Conservation (phyloP, 2,329 filamentous ascomycete genomes). For the Fusarium anthophilum region DNA sequence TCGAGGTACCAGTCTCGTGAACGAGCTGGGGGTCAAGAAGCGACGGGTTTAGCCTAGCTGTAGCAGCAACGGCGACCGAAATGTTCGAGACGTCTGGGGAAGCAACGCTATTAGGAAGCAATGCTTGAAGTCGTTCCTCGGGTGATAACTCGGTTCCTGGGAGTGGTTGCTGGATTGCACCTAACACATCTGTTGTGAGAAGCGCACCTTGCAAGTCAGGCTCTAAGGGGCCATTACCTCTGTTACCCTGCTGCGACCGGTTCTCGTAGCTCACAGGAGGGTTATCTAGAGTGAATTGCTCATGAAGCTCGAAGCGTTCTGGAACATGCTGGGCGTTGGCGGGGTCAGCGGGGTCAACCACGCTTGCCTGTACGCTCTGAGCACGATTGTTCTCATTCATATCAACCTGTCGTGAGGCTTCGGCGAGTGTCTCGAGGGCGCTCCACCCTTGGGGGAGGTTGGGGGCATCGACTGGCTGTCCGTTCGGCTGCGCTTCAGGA, state of each 20-base stretch:
- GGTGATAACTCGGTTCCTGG: constrained; percentile 51
- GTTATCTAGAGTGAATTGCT: constrained; percentile 68
- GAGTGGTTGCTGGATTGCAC: constrained; percentile 37
- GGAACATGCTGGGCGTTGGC: constrained; percentile 36
- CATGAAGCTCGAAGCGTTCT: constrained; percentile 63
- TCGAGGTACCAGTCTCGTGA: constrained; percentile 44
- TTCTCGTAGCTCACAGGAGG: constrained; percentile 61
- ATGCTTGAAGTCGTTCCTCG: constrained; percentile 62
- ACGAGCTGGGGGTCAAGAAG: constrained; percentile 64
- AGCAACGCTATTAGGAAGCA: constrained; percentile 50
- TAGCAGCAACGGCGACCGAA: constrained; percentile 65
- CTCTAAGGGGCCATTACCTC: constrained; percentile 33
- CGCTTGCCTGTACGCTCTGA: constrained; percentile 48
- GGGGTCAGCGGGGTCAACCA: constrained; percentile 42
- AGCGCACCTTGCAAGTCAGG: not conserved
- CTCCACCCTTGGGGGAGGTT: constrained; percentile 72
- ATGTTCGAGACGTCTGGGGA: constrained; percentile 59
- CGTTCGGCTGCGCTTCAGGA: constrained; percentile 43
- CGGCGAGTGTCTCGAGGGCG: constrained; percentile 85
- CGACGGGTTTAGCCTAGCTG: constrained; percentile 63
- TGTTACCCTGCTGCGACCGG: constrained; percentile 38
- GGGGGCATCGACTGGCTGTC: constrained; percentile 39
- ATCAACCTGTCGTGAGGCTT: constrained; percentile 85
- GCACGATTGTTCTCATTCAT: constrained; percentile 68
- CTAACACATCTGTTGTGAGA: constrained; percentile 26